phyloP scores from a whole-genome alignment of 352 stramenopile species.

The Phytophthora crassamura region DNA sequence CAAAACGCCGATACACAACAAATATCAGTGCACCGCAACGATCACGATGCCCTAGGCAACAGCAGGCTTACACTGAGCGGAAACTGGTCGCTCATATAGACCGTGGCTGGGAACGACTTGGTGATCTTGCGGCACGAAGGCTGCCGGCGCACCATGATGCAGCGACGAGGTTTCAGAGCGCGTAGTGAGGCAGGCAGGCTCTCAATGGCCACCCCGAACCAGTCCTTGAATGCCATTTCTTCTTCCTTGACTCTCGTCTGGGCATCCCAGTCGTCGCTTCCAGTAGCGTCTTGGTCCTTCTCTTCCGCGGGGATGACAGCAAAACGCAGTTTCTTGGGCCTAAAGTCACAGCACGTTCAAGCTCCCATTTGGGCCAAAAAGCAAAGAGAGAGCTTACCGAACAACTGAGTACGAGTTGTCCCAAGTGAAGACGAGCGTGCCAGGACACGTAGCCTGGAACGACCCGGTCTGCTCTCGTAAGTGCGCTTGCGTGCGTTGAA shows the following conservation, averaged over 20 bases:
- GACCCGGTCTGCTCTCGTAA: slow-evolving; percentile 44
- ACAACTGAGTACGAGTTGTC: slow-evolving; percentile 68
- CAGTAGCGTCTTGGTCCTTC: slow-evolving; percentile 2
- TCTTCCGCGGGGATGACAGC: slow-evolving; percentile 25
- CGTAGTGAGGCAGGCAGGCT: slow-evolving; percentile 42
- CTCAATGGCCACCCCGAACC: slow-evolving; percentile 61
- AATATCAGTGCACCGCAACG: neutral
- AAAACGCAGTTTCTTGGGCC: slow-evolving; percentile 52
- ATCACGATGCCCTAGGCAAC: neutral
- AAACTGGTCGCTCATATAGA: slow-evolving; percentile 69
- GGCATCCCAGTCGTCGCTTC: slow-evolving; percentile 37
- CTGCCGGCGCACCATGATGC: slow-evolving; percentile 59
- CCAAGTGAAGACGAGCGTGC: slow-evolving; percentile 67
- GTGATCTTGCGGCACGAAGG: slow-evolving; percentile 55
- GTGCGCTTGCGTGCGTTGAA: slow-evolving; percentile 43
- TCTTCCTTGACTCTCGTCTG: slow-evolving; percentile 48
- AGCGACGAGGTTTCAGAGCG: slow-evolving; percentile 44
- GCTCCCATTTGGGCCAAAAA: neutral
- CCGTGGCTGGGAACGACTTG: slow-evolving; percentile 63
- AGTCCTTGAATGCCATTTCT: slow-evolving; percentile 60
- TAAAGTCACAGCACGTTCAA: slow-evolving; percentile 13
- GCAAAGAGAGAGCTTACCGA: slow-evolving; percentile 35
- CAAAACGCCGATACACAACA: neutral
- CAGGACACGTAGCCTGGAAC: slow-evolving; percentile 38
- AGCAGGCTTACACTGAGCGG: slow-evolving; percentile 51